Conservation (phyloP, 148 eudicot species). For the Silene latifolia region DNA sequence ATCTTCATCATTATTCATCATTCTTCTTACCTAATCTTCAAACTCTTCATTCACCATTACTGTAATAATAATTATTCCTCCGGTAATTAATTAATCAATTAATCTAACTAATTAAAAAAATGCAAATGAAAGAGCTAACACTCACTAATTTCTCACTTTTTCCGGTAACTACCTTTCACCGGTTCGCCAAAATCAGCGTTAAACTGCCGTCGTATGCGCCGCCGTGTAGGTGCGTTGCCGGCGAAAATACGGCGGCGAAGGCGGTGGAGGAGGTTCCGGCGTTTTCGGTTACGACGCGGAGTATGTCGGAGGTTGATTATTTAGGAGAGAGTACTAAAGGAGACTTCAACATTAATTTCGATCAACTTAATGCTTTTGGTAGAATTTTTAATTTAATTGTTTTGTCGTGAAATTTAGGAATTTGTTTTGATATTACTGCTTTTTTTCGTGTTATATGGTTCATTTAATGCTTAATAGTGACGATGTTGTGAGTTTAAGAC, state of each 20-base stretch:
- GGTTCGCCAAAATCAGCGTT: background rate
- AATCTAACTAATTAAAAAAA: background rate
- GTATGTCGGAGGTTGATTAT: slow-evolving; percentile 58
- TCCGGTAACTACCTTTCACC: slow-evolving; percentile 13
- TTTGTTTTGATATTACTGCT: too few relatives aligned
- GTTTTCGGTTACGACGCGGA: slow-evolving; percentile 47
- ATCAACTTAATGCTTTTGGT: slow-evolving; percentile 34
- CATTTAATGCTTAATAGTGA: too few relatives aligned
- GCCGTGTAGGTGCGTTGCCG: slow-evolving; percentile 29
- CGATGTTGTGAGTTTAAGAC: too few relatives aligned
- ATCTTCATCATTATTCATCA: background rate
- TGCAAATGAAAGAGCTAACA: slow-evolving; percentile 4
- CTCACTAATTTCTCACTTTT: background rate
- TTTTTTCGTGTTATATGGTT: too few relatives aligned
- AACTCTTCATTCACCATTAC: background rate
- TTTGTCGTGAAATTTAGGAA: background rate
- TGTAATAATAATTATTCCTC: too few relatives aligned
- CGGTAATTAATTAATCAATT: background rate
- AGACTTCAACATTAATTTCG: slow-evolving; percentile 57
- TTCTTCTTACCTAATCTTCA: background rate
- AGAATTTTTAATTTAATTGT: background rate
- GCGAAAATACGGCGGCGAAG: slow-evolving; percentile 26
- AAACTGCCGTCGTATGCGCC: slow-evolving; percentile 1
- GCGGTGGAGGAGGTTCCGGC: slow-evolving; percentile 30
- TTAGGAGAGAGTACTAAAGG: slow-evolving; percentile 90